Evolutionary conservation across 2,329 filamentous ascomycete genomes (phyloP), one percentile per base, ranked within the genome.

Genomic region (Colletotrichum viniferum): DNA sequence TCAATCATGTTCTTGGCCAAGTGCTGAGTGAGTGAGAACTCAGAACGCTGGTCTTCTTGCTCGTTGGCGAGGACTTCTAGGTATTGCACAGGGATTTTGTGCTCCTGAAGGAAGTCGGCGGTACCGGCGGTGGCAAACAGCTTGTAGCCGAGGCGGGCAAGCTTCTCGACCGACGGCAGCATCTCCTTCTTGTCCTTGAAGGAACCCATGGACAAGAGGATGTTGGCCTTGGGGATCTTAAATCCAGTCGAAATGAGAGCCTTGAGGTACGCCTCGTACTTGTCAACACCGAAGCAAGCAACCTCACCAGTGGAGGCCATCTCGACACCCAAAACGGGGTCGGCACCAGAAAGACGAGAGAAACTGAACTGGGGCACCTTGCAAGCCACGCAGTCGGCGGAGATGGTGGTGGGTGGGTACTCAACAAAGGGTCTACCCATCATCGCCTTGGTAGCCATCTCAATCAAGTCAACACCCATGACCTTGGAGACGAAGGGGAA

Each of bases 301-400:
- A 99, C 97, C 86, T 99, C 97, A 85, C 97, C 97, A 76, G 97
- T 99, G 6, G 97, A 98, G 21, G 97, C 97, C 97, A 99, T 99
- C 87, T 99, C 97, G 8, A 99, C 97, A 86, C 97, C 97, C 76
- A 98, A 91, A 60, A 99, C 96, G 18, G 97, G 97, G 83, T 99
- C 97, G 7, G 97, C 97, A 61, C 97, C 97, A 43, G 96, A 98
- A 18, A 99, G 91, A 82, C 97, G 94, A 30, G 97, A 98, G 92
- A 99, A 99, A 79, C 96, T 98, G 90, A 99, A 99, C 84, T 99
- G 97, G 3, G 97, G 97, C 38, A 98, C 97, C 89, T 99, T 99
- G 83, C 98, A 95, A 87, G 95, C 97, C 66, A 99, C 96, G 78
- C 95, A 96, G 83, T 97, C 92, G 14, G 94, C 89, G 5, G 94